Percentiles rank a stretch among this genome's conserved stretches.
Evolutionary conservation across 495 filamentous ascomycete genomes (phyloP).

Genomic region (Terfezia claveryi): DNA sequence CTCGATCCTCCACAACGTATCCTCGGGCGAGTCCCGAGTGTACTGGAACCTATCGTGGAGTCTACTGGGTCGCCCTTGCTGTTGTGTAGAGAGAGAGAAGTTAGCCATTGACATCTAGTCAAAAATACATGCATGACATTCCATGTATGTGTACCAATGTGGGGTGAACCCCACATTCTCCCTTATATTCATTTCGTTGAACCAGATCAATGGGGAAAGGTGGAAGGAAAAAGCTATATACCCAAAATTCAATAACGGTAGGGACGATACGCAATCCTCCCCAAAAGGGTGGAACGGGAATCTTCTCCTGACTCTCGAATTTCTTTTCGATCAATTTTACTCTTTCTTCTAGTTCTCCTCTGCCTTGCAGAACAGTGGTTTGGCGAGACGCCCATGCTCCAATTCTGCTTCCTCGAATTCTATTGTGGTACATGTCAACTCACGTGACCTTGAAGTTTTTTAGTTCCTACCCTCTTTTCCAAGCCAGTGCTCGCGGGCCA

Average conservation of each 20-base stretch:
- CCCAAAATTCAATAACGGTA: conserved; percentile 76
- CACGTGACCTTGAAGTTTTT: background rate
- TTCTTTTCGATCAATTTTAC: conserved; percentile 21
- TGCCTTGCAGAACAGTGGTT: conserved; percentile 40
- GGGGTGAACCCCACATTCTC: too few relatives aligned
- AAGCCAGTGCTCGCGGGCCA: too few relatives aligned
- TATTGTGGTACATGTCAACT: background rate
- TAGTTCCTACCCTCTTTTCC: too few relatives aligned
- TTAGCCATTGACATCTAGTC: too few relatives aligned
- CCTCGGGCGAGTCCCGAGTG: conserved; percentile 29
- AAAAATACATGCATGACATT: too few relatives aligned
- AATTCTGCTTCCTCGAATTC: conserved; percentile 38
- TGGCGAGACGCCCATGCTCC: conserved; percentile 89
- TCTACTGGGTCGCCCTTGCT: conserved; percentile 60
- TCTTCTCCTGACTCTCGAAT: conserved; percentile 52
- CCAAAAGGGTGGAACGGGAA: conserved; percentile 87
- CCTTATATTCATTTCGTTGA: too few relatives aligned
- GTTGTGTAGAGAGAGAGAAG: too few relatives aligned
- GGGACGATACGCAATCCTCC: conserved; percentile 74
- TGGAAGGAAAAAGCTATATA: too few relatives aligned
- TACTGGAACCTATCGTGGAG: conserved; percentile 89
- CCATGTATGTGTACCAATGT: too few relatives aligned
- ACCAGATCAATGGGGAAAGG: too few relatives aligned
- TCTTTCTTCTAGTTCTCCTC: conserved; percentile 17
- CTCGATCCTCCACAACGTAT: conserved; percentile 33